phyloP scores from a whole-genome alignment of 1,284 basidiomycete genomes.

The Apiotrichum laibachii region DNA sequence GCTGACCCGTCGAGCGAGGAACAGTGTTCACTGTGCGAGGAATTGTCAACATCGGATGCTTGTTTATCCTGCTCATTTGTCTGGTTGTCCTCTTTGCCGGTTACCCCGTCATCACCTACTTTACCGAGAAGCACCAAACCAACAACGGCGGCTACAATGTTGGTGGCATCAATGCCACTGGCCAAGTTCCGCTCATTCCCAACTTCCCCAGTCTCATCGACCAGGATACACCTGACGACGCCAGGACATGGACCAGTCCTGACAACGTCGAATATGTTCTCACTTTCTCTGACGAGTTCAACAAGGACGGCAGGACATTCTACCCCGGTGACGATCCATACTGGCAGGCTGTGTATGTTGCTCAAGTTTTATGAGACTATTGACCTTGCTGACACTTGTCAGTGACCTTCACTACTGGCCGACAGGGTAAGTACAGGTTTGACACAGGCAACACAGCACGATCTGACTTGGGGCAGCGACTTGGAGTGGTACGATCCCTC shows the following conservation, averaged over 20 bases:
- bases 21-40: slow-evolving; percentile 69
- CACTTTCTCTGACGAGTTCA: slow-evolving; percentile 57
- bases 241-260: slow-evolving; percentile 34
- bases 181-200: slow-evolving; percentile 63
- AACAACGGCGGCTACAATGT: slow-evolving; percentile 57
- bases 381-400: background rate
- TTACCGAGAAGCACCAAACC: slow-evolving; percentile 33
- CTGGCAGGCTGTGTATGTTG: slow-evolving; percentile 47
- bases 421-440: slow-evolving; percentile 32
- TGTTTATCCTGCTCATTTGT: slow-evolving; percentile 61
- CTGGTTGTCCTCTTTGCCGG: slow-evolving; percentile 67
- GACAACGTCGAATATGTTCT: slow-evolving; percentile 52
- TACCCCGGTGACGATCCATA: slow-evolving; percentile 59
- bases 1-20: slow-evolving; percentile 50
- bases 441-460: background rate
- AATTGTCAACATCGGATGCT: slow-evolving; percentile 71
- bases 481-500: slow-evolving; percentile 79
- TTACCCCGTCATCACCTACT: slow-evolving; percentile 50
- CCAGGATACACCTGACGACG: slow-evolving; percentile 61
- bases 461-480: slow-evolving; percentile 54
- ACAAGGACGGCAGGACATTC: slow-evolving; percentile 68
- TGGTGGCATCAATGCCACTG: slow-evolving; percentile 58
- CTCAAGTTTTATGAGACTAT: background rate
- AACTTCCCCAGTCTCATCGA: slow-evolving; percentile 70
- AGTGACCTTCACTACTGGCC: slow-evolving; percentile 71